Evolutionary conservation across 345 rosid genomes (phyloP).

Genomic region (Pistacia atlantica): DNA sequence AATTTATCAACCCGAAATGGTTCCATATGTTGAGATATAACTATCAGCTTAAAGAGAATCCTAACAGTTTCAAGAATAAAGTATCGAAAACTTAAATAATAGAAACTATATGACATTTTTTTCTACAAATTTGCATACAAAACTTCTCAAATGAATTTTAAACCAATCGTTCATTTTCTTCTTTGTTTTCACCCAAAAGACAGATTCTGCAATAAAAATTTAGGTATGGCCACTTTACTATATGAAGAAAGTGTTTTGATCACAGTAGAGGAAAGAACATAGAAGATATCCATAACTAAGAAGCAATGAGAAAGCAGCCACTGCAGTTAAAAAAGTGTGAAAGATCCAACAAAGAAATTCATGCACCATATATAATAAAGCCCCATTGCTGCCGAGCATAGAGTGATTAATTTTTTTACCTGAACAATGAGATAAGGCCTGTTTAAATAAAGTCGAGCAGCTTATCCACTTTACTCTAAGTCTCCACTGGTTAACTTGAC

Average conservation of each 20-base stretch:
- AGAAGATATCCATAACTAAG: neutral
- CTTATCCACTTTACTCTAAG: neutral
- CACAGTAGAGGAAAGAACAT: neutral
- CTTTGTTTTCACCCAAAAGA: neutral
- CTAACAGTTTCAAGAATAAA: no score
- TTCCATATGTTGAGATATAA: no score
- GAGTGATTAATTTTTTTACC: conserved; percentile 15
- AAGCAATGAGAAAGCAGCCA: neutral
- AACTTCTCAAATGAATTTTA: no score
- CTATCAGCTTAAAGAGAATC: no score
- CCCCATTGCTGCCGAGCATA: neutral
- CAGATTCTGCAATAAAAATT: neutral
- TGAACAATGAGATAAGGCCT: neutral
- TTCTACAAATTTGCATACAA: no score
- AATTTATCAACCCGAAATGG: no score
- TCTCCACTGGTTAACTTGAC: neutral
- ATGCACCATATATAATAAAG: neutral
- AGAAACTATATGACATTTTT: no score
- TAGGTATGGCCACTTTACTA: neutral
- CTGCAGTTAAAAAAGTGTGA: neutral
- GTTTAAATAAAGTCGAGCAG: neutral
- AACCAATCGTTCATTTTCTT: neutral
- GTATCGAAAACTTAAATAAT: neutral
- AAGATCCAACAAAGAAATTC: neutral
- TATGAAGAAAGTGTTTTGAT: neutral